Percentiles rank a stretch among this genome's conserved stretches.
phyloP scores from a whole-genome alignment of 2,329 filamentous ascomycete genomes.

The Metarhizium rileyi region DNA sequence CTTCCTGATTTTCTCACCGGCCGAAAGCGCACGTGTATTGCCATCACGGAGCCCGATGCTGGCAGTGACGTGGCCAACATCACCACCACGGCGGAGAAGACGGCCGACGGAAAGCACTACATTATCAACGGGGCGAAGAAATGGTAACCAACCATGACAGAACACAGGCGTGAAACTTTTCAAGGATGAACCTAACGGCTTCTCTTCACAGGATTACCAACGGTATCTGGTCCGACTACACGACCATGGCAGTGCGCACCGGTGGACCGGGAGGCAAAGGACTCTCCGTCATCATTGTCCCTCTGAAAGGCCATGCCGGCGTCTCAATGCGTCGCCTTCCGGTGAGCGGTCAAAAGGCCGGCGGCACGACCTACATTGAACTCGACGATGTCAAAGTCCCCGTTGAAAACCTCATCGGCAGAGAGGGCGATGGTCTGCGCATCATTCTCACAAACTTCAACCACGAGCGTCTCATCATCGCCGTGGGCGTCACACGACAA shows the following conservation, averaged over 20 bases:
- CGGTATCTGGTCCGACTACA: constrained; percentile 48
- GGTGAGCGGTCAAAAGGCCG: constrained; percentile 56
- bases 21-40: constrained; percentile 51
- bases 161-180: no score
- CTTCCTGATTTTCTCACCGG: constrained; percentile 49
- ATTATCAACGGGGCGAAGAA: constrained; percentile 58
- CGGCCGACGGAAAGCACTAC: constrained; percentile 38
- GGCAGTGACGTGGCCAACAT: constrained; percentile 57
- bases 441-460: constrained; percentile 50
- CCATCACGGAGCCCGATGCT: constrained; percentile 53
- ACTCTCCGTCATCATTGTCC: constrained; percentile 49
- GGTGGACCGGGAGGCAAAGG: constrained; percentile 42
- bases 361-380: constrained; percentile 47
- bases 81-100: constrained; percentile 44
- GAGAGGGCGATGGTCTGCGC: constrained; percentile 44
- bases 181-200: no score
- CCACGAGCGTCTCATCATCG: constrained; percentile 49
- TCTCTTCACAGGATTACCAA: constrained; percentile 39
- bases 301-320: constrained; percentile 42
- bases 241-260: constrained; percentile 52
- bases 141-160: no score
- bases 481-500: constrained; percentile 45
- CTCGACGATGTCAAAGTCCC: constrained; percentile 48
- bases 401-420: constrained; percentile 28
- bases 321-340: constrained; percentile 43